A percentile compares a stretch with the other conserved stretches of the same genome.
phyloP scores from a whole-genome alignment of 257 asterid genomes.

The Fraxinus quadrangulata region DNA sequence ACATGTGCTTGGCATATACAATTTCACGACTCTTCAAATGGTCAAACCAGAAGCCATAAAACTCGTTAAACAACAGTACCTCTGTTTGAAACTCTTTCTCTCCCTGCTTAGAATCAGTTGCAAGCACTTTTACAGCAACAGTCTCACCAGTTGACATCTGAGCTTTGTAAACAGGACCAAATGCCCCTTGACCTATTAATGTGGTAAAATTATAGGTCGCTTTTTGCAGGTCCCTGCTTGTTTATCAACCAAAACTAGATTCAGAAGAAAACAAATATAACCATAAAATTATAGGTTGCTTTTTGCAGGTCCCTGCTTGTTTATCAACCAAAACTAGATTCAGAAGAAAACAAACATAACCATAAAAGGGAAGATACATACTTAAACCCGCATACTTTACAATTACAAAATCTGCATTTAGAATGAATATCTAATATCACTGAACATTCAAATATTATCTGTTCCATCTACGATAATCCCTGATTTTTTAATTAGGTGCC shows the following conservation, averaged over 20 bases:
- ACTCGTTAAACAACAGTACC: slow-evolving; percentile 46
- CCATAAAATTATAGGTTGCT: slow-evolving; percentile 55
- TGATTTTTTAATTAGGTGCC: not conserved
- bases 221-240: slow-evolving; percentile 85
- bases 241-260: slow-evolving; percentile 28
- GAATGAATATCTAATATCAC: slow-evolving; percentile 16
- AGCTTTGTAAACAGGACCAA: slow-evolving; percentile 90
- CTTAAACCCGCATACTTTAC: not conserved
- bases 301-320: slow-evolving; percentile 84
- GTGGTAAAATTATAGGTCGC: slow-evolving; percentile 87
- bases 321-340: slow-evolving; percentile 28
- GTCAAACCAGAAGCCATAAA: not conserved
- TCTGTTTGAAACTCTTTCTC: slow-evolving; percentile 92
- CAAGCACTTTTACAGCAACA: slow-evolving; percentile 94
- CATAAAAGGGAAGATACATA: not conserved
- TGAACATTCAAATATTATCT: not conserved
- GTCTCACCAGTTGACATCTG: slow-evolving; percentile 78
- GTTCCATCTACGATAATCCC: not conserved
- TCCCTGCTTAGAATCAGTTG: slow-evolving; percentile 91
- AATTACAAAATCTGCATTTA: slow-evolving; percentile 9
- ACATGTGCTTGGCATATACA: not conserved
- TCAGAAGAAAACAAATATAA: slow-evolving; percentile 2
- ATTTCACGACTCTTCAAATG: not conserved
- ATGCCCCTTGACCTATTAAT: slow-evolving; percentile 92
- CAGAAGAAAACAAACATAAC: not conserved